phyloP scores from a whole-genome alignment of 768 basidiomycete genomes.

The Tylopilus balloui region DNA sequence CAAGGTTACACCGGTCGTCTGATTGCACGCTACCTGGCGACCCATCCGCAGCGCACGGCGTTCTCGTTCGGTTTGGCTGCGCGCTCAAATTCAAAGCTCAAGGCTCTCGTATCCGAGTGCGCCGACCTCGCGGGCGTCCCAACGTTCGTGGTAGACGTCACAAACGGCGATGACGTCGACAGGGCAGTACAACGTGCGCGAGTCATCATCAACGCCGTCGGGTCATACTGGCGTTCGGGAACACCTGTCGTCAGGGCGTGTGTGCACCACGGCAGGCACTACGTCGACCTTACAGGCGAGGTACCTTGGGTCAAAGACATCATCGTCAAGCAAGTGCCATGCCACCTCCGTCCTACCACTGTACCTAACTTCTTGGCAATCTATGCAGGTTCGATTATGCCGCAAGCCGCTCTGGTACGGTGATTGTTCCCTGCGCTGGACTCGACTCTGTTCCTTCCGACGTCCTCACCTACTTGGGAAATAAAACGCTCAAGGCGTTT shows the following conservation, averaged over 20 bases:
- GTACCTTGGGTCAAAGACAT: constrained; percentile 60
- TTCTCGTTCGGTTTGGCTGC: constrained; percentile 72
- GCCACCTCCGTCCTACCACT: constrained; percentile 3
- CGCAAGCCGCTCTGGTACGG: constrained; percentile 64
- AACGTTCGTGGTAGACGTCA: constrained; percentile 56
- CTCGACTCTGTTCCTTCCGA: constrained; percentile 80
- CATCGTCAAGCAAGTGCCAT: constrained; percentile 46
- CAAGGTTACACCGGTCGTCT: constrained; percentile 67
- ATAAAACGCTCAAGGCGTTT: constrained; percentile 57
- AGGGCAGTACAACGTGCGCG: constrained; percentile 50
- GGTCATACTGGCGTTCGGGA: constrained; percentile 70
- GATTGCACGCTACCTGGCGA: constrained; percentile 59
- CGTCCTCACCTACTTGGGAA: constrained; percentile 60
- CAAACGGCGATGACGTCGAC: constrained; percentile 49
- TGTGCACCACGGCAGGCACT: constrained; percentile 69
- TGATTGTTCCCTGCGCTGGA: constrained; percentile 77
- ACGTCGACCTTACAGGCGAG: constrained; percentile 83
- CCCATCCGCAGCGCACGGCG: constrained; percentile 51
- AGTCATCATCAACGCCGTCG: constrained; percentile 74
- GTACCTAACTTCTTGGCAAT: constrained; percentile 13
- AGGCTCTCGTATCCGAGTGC: constrained; percentile 45
- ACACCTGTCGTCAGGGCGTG: constrained; percentile 80
- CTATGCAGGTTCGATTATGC: constrained; percentile 58
- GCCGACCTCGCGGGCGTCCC: constrained; percentile 39
- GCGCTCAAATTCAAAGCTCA: constrained; percentile 60